A percentile compares a stretch with the other conserved stretches of the same genome.
Evolutionary conservation across 2,329 filamentous ascomycete species (phyloP).

Genomic region (Calonectria leucothoes): DNA sequence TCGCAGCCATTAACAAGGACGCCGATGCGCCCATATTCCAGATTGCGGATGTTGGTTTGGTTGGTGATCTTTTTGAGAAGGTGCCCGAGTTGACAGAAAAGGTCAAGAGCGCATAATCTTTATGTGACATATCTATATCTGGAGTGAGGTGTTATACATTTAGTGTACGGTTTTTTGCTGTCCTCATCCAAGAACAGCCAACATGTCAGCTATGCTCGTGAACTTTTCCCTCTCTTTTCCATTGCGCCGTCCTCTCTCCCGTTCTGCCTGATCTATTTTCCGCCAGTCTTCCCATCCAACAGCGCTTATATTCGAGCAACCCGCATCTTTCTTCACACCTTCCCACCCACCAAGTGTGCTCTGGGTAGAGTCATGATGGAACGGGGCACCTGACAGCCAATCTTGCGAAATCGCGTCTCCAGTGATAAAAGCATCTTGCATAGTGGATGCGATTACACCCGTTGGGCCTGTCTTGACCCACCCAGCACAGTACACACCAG

Average conservation of each 20-base stretch:
- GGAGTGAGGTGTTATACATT: conserved; percentile 41
- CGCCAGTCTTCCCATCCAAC: conserved; percentile 89
- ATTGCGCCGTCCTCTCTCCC: conserved; percentile 68
- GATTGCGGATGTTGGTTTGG: conserved; percentile 93
- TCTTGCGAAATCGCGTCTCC: conserved; percentile 87
- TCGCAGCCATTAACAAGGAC: conserved; percentile 99
- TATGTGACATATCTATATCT: conserved; percentile 26
- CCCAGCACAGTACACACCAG: conserved; percentile 90
- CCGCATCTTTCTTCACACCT: conserved; percentile 72
- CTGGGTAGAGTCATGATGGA: conserved; percentile 46
- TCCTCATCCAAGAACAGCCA: conserved; percentile 59
- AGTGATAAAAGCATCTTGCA: conserved; percentile 93
- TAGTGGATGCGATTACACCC: conserved; percentile 94
- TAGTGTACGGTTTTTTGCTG: conserved; percentile 32
- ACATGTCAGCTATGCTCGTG: conserved; percentile 67
- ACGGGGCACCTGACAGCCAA: conserved; percentile 64
- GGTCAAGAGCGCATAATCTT: conserved; percentile 70
- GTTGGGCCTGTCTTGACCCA: conserved; percentile 98
- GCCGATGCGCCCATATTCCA: conserved; percentile 98
- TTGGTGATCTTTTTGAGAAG: conserved; percentile 95
- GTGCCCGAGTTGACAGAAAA: conserved; percentile 97
- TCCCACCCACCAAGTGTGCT: conserved; percentile 74
- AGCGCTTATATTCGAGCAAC: conserved; percentile 65
- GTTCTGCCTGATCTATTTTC: conserved; percentile 84
- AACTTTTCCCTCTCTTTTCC: conserved; percentile 86